A percentile compares a stretch with the other conserved stretches of the same genome.
Evolutionary conservation across 78 protist species (phyloP).

Genomic region (Dictyostelium firmibasis): DNA sequence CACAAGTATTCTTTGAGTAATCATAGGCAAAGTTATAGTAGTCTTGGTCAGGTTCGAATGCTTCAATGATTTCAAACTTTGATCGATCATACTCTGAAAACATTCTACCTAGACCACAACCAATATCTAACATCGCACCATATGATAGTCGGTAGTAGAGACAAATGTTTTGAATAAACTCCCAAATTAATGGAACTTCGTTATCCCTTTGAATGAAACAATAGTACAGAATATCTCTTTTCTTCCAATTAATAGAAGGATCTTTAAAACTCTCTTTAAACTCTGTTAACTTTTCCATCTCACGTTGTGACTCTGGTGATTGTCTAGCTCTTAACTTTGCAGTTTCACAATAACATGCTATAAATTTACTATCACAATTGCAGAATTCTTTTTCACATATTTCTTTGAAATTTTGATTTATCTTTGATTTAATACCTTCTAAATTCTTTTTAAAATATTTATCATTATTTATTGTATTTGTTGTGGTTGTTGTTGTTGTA

Average conservation of each 20-base stretch:
- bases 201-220: constrained; percentile 63
- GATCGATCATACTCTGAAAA: constrained; percentile 10
- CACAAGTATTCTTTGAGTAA: constrained; percentile 29
- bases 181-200: constrained; percentile 4
- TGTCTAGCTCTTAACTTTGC: not conserved
- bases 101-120: constrained; percentile 69
- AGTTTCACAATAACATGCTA: not conserved
- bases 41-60: constrained; percentile 59
- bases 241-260: constrained; percentile 18
- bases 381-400: not conserved
- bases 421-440: not conserved
- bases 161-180: constrained; percentile 6
- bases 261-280: constrained; percentile 12
- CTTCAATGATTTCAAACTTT: constrained; percentile 38
- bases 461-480: not conserved
- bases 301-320: not conserved
- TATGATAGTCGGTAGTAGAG: not conserved
- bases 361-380: not conserved
- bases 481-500: not conserved
- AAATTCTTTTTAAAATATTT: constrained; percentile 1
- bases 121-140: constrained; percentile 23
- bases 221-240: constrained; percentile 52
- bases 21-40: constrained; percentile 30
- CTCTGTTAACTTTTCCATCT: not conserved
- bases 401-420: not conserved